These are phyloP conservation scores for Solanum phureja DNA, from an alignment of 257 asterid genomes.

Conservation along the genomic window DNA sequence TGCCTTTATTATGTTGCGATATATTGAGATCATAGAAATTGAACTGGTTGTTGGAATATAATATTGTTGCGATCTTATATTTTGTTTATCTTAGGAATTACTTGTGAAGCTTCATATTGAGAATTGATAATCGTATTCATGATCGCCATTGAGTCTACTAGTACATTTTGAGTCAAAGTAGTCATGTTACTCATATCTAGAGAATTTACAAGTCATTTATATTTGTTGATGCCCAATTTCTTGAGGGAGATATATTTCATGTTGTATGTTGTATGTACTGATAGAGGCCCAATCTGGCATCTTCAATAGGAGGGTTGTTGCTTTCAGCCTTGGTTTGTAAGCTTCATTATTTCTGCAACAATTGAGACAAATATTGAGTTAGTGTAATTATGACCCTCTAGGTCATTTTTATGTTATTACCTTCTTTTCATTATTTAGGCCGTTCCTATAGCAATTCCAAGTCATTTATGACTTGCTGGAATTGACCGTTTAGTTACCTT, in stretches of 20 bases:
- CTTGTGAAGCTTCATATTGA: neutral
- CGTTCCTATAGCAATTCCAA: neutral
- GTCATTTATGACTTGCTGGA: neutral
- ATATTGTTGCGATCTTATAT: too few relatives aligned
- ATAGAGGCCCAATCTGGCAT: neutral
- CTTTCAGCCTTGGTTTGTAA: neutral
- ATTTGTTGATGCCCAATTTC: too few relatives aligned
- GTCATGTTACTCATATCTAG: neutral
- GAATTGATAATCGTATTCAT: neutral
- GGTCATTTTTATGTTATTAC: neutral
- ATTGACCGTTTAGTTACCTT: neutral
- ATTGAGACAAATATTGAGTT: neutral
- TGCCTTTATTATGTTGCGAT: neutral
- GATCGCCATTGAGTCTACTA: neutral
- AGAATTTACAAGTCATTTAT: too few relatives aligned
- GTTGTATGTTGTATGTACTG: neutral
- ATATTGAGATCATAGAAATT: neutral
- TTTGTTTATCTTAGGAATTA: too few relatives aligned
- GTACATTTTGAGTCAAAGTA: neutral
- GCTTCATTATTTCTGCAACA: neutral
- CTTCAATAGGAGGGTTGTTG: neutral
- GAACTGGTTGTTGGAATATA: neutral
- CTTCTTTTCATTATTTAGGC: neutral
- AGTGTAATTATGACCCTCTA: neutral
- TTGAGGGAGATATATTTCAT: neutral